phyloP scores from a whole-genome alignment of 129 eudicot genomes.

The Flaveria brownii region DNA sequence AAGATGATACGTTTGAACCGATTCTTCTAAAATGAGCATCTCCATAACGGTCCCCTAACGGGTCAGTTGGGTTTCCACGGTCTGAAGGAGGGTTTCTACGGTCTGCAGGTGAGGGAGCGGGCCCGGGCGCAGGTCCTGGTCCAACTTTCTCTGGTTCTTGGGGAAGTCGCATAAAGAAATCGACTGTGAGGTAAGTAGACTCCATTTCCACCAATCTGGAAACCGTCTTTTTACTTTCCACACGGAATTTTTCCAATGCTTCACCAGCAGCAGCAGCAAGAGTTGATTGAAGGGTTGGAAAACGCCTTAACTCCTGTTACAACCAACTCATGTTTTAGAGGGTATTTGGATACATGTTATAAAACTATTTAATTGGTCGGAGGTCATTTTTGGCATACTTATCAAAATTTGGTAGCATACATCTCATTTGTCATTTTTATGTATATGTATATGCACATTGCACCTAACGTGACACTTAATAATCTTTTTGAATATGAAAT shows the following conservation, averaged over 20 bases:
- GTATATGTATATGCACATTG: not conserved
- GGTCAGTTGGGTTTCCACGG: conserved; percentile 43
- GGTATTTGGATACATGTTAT: not conserved
- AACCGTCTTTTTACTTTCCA: conserved; percentile 81
- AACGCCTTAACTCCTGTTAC: conserved; percentile 81
- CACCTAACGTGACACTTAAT: not conserved
- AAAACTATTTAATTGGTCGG: not conserved
- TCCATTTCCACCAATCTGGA: conserved; percentile 94
- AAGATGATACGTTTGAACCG: conserved; percentile 86
- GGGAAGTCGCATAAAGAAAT: conserved; percentile 90
- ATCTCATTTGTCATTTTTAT: not conserved
- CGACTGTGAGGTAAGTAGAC: conserved; percentile 87
- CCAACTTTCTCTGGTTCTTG: conserved; percentile 68
- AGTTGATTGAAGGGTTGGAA: conserved; percentile 78
- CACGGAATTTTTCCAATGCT: conserved; percentile 86
- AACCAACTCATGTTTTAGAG: conserved; percentile 2
- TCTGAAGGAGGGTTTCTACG: conserved; percentile 41
- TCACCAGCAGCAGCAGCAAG: conserved; percentile 72
- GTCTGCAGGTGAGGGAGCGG: conserved; percentile 34
- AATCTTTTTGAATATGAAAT: not conserved
- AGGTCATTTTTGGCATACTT: not conserved
- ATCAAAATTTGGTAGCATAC: not conserved
- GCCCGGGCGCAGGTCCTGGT: conserved; percentile 12
- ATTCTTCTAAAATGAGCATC: conserved; percentile 92
- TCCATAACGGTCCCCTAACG: conserved; percentile 61